These are phyloP conservation scores for Saccharomyces mikatae DNA, from an alignment of 805 yeast genomes.

Conservation along the genomic window DNA sequence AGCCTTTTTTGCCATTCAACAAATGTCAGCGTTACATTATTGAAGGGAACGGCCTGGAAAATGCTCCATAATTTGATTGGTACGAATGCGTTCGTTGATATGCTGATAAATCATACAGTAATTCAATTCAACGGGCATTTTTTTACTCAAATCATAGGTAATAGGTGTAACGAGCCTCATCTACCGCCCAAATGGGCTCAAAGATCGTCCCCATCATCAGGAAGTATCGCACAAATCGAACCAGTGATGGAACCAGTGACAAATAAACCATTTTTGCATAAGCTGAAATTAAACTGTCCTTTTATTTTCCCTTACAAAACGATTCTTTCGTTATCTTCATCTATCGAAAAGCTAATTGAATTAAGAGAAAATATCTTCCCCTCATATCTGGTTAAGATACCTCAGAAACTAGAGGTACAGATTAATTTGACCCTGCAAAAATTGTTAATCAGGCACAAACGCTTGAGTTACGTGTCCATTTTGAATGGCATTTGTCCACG, in stretches of 20 bases:
- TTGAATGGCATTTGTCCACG: constrained; percentile 30
- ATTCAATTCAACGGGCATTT: constrained; percentile 8
- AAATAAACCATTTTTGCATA: constrained; percentile 1
- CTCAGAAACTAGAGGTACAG: constrained; percentile 11
- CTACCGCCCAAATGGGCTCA: constrained; percentile 8
- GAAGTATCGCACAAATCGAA: background rate
- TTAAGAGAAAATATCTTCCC: constrained; percentile 6
- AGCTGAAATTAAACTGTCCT: constrained; percentile 5
- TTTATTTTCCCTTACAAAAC: constrained; percentile 8
- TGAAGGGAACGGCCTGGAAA: constrained; percentile 42
- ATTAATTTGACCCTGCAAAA: constrained; percentile 3
- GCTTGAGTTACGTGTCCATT: constrained; percentile 32
- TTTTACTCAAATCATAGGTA: constrained; percentile 13
- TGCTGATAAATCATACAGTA: constrained; percentile 35
- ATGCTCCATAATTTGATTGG: constrained; percentile 36
- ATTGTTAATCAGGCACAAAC: constrained; percentile 31
- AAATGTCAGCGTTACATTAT: constrained; percentile 33
- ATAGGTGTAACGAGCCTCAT: constrained; percentile 7
- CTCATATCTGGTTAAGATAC: constrained; percentile 19
- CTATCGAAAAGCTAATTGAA: background rate
- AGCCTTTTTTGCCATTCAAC: constrained; percentile 28
- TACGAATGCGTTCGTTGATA: constrained; percentile 29
- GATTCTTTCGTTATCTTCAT: background rate
- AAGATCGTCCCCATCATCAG: background rate
- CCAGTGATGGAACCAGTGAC: background rate